Evolutionary conservation across 768 basidiomycete genomes (phyloP).

Genomic region (Dendrothele bispora): DNA sequence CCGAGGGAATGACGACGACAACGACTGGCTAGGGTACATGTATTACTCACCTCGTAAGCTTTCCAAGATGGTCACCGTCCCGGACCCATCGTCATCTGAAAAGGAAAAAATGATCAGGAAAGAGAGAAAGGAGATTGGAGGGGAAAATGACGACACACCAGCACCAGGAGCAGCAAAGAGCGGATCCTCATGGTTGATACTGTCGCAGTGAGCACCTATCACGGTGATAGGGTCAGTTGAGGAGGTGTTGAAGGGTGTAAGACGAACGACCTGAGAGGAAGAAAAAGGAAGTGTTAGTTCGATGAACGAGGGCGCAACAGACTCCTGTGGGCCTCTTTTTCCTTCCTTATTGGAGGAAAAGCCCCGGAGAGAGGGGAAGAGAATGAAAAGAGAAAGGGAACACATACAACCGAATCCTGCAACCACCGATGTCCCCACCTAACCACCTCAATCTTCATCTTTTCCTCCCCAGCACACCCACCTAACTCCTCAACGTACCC

Average conservation of each 20-base stretch:
- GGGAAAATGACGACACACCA: slow-evolving; percentile 29
- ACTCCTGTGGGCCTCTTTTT: no score
- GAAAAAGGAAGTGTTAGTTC: neutral
- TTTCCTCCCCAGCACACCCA: slow-evolving; percentile 9
- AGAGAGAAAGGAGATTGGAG: no score
- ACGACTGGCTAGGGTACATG: neutral
- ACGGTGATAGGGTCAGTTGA: slow-evolving; percentile 18
- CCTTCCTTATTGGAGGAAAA: no score
- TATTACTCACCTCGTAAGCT: slow-evolving; percentile 46
- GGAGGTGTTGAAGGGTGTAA: slow-evolving; percentile 17
- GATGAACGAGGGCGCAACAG: no score
- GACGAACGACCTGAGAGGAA: slow-evolving; percentile 20
- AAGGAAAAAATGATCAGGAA: neutral
- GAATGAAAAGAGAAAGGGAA: neutral
- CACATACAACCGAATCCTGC: slow-evolving; percentile 17
- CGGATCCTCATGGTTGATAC: slow-evolving; percentile 22
- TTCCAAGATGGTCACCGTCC: slow-evolving; percentile 29
- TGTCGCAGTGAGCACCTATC: slow-evolving; percentile 29
- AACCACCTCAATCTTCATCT: slow-evolving; percentile 10
- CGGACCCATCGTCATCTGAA: no score
- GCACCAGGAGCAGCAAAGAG: slow-evolving; percentile 24
- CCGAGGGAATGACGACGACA: no score
- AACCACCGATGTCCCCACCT: slow-evolving; percentile 11
- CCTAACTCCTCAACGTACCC: slow-evolving; percentile 6
- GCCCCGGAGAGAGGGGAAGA: no score